Evolutionary conservation across 495 filamentous ascomycete species (phyloP), one percentile per base, ranked within the genome.

Genomic region (Penicillium manginii): DNA sequence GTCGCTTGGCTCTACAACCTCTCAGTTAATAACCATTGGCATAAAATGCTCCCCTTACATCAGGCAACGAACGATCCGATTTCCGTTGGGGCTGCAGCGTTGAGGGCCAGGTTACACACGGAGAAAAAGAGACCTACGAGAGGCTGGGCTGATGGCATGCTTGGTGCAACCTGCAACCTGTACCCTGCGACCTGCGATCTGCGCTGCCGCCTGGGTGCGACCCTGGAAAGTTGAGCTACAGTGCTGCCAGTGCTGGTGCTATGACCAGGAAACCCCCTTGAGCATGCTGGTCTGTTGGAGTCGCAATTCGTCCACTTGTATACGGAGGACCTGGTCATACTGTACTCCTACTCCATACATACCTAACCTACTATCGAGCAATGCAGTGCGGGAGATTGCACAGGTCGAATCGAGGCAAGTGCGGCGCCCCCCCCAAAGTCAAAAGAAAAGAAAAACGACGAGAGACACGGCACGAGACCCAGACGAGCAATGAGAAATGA

Each of bases 61-160:
- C 33, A 42, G 33, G 50, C 50, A 42, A 46, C 39, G 35, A 47
- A 55, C 48, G 48, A 50, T 50, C 23, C 48, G 31, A 39, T 62
- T 55, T 52, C 18, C 33, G 52, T 43, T 31, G 32, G 50, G 55
- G 42, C 61, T 51, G 53, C 52, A 54, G 10, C 43, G 45, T 43
- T 39, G 32, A 50, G 51, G 12, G 23, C 17, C 8, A 54, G n/a
- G 53, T 62, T 14, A 26, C 23, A 61, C 49, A 49, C 62, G 62
- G 62, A 62, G 55, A 55, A 62, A 62, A 62, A 15, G 37, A 52
- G 40, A 64, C 58, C 39, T 52, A 65, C 59, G 21, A 54, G 59
- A 58, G 58, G 51, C 37, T 54, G 53, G 51, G 54, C 7, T 52
- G 42, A 58, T 57, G 40, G 22, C 31, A 50, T 55, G 57, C 55